phyloP scores from a whole-genome alignment of 305 asterid genomes.

The Solanum chacoense region DNA sequence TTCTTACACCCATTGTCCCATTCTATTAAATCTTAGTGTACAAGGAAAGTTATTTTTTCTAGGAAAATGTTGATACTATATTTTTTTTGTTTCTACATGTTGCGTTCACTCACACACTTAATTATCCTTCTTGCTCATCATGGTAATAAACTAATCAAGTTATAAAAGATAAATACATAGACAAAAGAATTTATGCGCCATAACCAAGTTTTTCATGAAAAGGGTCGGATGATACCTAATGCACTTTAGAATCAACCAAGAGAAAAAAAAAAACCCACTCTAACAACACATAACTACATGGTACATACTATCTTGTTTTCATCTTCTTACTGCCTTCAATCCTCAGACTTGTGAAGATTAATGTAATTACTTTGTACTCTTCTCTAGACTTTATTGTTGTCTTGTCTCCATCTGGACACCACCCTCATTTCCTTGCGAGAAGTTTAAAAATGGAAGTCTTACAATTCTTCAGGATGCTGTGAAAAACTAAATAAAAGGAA shows the following conservation, averaged over 20 bases:
- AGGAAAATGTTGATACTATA: background rate
- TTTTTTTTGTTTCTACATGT: background rate
- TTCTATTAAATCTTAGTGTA: background rate
- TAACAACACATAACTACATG: background rate
- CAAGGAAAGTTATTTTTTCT: background rate
- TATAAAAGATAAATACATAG: background rate
- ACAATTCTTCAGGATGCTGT: background rate
- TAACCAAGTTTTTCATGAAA: background rate
- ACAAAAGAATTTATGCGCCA: background rate
- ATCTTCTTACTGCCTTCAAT: background rate
- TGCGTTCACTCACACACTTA: background rate
- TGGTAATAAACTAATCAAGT: background rate
- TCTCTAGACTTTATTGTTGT: background rate
- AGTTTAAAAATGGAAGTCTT: background rate
- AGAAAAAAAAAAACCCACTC: background rate
- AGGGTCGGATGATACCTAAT: background rate
- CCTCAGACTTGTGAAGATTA: background rate
- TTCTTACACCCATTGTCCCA: background rate
- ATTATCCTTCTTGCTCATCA: background rate
- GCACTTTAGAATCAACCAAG: background rate
- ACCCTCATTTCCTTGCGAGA: background rate
- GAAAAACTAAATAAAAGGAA: background rate
- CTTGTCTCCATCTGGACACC: background rate
- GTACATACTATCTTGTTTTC: background rate
- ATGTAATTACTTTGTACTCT: background rate